Evolutionary conservation across 2,329 filamentous ascomycete genomes (phyloP), one percentile per base, ranked within the genome.

Genomic region (Ustulina deusta): DNA sequence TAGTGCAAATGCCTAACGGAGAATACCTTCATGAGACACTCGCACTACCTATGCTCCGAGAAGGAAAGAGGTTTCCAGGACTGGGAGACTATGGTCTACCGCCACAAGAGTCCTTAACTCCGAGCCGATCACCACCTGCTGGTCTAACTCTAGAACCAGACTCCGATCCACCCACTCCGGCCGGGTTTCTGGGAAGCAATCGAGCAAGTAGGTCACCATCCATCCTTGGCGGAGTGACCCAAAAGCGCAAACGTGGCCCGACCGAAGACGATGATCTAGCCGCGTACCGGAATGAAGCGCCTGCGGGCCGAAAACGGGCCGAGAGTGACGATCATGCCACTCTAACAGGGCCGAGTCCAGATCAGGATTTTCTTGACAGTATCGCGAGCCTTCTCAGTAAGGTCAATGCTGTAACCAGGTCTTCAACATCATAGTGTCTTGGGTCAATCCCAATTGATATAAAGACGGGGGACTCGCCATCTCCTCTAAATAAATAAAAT

Each of bases 1-100:
- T 87, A 20, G 83, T 86, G 2, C 83, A 82, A 68, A 83, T 86
- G 81, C 81, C 83, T 4, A 82, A 88, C 68, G 82, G 86, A n/a
- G 82, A 84, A 55, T 85, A 84, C 68, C 72, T 87, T 2, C 86
- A 85, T 6, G 85, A 88, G 69, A 80, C 81, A 2, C 78, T 88
- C 46, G 84, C 83, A 13, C 72, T 81, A 40, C 82, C 85, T 29
- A 81, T 84, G 71, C 74, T 82, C 46, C 77, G 79, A 61, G 79
- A 81, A 52, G 81, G 81, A 29, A 82, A 80, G 68, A 78, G 79
- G 6, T 81, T 79, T 61, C 73, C 77, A 0, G 79, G 79, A 2
- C 68, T 81, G 1, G 80, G 82, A 22, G 74, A 77, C 63, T 82
- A 79, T 40, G 80, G 80, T 1, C 60, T 82, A 29, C 71, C 72